Base-by-base conservation (phyloP, 192 early-diverging fungal species). In the Mortierella alpina region DNA sequence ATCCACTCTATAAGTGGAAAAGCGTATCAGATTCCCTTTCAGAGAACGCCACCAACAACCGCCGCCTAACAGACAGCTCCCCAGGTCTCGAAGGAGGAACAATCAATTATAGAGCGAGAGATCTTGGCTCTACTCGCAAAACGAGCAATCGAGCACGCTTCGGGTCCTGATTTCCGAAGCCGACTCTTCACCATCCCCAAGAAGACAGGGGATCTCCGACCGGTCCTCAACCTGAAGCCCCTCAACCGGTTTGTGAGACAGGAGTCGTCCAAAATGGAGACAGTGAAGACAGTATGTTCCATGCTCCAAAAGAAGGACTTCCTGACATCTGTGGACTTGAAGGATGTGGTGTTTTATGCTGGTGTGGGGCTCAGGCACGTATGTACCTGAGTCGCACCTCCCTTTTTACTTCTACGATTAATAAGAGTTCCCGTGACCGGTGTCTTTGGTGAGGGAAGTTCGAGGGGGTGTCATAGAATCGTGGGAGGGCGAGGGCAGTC, bases 341-440 rank as follows among this genome's bases (percentile, higher is more conserved):
- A 72, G 23, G 81, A 85, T 56, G 75, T 76, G 2, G 75, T 85
- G 63, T 69, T 85, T 0, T 81, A 85, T 23, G 67, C 83, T 4
- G 68, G 71, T 7, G n/a, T n/a, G n/a, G n/a, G n/a, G n/a, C n/a
- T n/a, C n/a, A n/a, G n/a, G n/a, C n/a, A n/a, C n/a, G n/a, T n/a
- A n/a, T n/a, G n/a, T n/a, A n/a, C n/a, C n/a, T n/a, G n/a, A n/a
- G n/a, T n/a, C n/a, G n/a, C n/a, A n/a, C n/a, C n/a, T n/a, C n/a
- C n/a, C n/a, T n/a, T n/a, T n/a, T n/a, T n/a, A n/a, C n/a, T n/a
- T n/a, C n/a, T n/a, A n/a, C n/a, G n/a, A n/a, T n/a, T n/a, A n/a
- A n/a, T n/a, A n/a, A n/a, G n/a, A n/a, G n/a, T n/a, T n/a, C n/a
- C n/a, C n/a, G n/a, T n/a, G n/a, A n/a, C n/a, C n/a, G n/a, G n/a